Conservation (phyloP, 163 green algal genomes). For the Dunaliella salina region DNA sequence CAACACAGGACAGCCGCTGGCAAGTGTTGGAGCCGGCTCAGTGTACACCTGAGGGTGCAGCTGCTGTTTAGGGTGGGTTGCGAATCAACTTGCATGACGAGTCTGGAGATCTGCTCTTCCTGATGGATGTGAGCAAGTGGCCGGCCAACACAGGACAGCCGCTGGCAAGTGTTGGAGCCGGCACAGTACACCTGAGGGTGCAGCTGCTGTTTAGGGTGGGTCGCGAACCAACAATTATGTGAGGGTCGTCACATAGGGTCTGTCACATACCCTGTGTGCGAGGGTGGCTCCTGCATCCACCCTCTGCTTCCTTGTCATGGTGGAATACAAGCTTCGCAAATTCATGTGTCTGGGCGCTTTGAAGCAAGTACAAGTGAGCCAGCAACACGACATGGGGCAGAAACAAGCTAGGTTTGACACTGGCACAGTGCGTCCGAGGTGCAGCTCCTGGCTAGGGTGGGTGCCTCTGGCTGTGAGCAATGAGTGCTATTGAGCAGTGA, state of each 20-base stretch:
- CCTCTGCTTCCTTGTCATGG: too few relatives aligned
- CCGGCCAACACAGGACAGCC: constrained; percentile 32
- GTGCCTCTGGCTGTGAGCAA: too few relatives aligned
- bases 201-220: constrained; percentile 33
- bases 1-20: constrained; percentile 27
- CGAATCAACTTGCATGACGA: constrained; percentile 25
- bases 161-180: constrained; percentile 19
- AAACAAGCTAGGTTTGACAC: constrained; percentile 17
- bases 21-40: constrained; percentile 20
- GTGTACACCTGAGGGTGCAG: constrained; percentile 41
- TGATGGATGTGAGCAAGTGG: constrained; percentile 35
- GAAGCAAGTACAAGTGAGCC: too few relatives aligned
- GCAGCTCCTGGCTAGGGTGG: constrained; percentile 32
- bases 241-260: too few relatives aligned
- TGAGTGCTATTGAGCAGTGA: too few relatives aligned
- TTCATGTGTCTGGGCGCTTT: too few relatives aligned
- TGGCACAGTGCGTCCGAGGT: constrained; percentile 37
- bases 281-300: too few relatives aligned
- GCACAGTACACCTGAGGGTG: constrained; percentile 37
- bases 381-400: constrained; percentile 26
- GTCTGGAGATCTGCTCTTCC: constrained; percentile 31
- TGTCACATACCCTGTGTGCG: too few relatives aligned
- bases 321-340: too few relatives aligned
- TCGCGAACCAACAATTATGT: too few relatives aligned
- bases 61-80: constrained; percentile 26